Conservation (phyloP, 352 stramenopile species). For the Phytopythium oedochilum region DNA sequence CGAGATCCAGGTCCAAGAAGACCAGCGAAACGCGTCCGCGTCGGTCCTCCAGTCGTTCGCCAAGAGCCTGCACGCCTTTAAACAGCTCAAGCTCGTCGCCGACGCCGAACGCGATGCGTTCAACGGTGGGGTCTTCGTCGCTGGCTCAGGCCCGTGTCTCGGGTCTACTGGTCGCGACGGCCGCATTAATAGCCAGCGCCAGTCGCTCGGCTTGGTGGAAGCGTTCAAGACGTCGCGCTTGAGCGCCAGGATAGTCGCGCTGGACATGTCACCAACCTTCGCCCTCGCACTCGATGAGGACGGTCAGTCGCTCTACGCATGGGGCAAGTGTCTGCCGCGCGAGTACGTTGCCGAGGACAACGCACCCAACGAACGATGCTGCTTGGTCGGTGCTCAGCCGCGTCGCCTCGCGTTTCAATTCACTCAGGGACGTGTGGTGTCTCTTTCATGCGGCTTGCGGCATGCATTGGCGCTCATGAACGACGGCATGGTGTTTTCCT, state of each 20-base stretch:
- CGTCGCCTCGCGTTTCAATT: slow-evolving; percentile 28
- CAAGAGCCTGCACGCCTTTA: slow-evolving; percentile 37
- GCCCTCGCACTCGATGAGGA: slow-evolving; percentile 39
- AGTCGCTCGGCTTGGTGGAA: slow-evolving; percentile 32
- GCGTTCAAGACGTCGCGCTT: slow-evolving; percentile 31
- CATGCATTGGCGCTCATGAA: slow-evolving; percentile 50
- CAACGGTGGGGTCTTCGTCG: slow-evolving; percentile 53
- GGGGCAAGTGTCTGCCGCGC: slow-evolving; percentile 48
- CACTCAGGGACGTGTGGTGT: slow-evolving; percentile 9
- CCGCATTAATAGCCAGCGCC: neutral
- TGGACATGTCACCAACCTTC: slow-evolving; percentile 43
- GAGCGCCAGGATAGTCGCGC: slow-evolving; percentile 21
- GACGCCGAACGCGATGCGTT: slow-evolving; percentile 39
- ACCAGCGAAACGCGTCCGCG: slow-evolving; percentile 40
- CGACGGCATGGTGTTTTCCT: slow-evolving; percentile 61
- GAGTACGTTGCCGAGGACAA: slow-evolving; percentile 14
- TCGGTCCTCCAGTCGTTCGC: slow-evolving; percentile 45
- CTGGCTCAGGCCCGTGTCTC: slow-evolving; percentile 41
- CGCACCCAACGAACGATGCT: slow-evolving; percentile 1
- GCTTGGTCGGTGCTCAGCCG: slow-evolving; percentile 11
- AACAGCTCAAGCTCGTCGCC: slow-evolving; percentile 47
- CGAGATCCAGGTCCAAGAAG: slow-evolving; percentile 12
- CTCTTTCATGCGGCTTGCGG: slow-evolving; percentile 44
- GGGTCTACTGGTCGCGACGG: neutral
- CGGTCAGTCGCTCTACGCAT: slow-evolving; percentile 38